Evolutionary conservation across 768 basidiomycete species (phyloP).

Genomic region (Xerocomellus chrysenteron): DNA sequence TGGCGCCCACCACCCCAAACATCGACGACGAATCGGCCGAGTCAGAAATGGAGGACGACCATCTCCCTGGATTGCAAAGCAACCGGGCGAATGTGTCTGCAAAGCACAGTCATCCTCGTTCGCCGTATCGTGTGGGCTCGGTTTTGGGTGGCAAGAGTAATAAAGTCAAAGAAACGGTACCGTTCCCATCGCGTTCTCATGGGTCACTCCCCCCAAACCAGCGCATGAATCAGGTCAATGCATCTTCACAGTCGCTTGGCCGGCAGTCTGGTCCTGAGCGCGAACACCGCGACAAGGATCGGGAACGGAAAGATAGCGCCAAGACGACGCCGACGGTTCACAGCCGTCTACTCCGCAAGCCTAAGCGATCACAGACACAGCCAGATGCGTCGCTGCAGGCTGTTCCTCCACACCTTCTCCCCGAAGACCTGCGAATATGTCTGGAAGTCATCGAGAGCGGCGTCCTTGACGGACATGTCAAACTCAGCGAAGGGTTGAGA

Average conservation of each 20-base stretch:
- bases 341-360: conserved; percentile 59
- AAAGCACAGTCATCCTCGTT: conserved; percentile 71
- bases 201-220: conserved; percentile 71
- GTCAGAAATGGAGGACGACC: conserved; percentile 66
- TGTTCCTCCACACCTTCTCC: conserved; percentile 75
- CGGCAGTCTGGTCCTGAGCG: conserved; percentile 60
- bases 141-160: conserved; percentile 40
- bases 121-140: conserved; percentile 64
- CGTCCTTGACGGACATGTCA: conserved; percentile 86
- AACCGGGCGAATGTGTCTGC: conserved; percentile 30
- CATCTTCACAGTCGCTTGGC: conserved; percentile 75
- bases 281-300: conserved; percentile 39
- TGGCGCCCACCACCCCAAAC: conserved; percentile 47
- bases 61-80: conserved; percentile 32
- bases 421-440: conserved; percentile 83
- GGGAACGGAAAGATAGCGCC: conserved; percentile 47
- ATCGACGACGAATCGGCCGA: conserved; percentile 75
- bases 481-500: conserved; percentile 78
- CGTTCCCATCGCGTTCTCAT: conserved; percentile 80
- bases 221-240: conserved; percentile 46
- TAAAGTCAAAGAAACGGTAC: conserved; percentile 51
- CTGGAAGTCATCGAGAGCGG: conserved; percentile 84
- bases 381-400: conserved; percentile 46
- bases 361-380: conserved; percentile 63
- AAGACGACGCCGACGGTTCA: conserved; percentile 33